phyloP scores from a whole-genome alignment of 164 flowering plant genomes.

The Nymphaea colorata region DNA sequence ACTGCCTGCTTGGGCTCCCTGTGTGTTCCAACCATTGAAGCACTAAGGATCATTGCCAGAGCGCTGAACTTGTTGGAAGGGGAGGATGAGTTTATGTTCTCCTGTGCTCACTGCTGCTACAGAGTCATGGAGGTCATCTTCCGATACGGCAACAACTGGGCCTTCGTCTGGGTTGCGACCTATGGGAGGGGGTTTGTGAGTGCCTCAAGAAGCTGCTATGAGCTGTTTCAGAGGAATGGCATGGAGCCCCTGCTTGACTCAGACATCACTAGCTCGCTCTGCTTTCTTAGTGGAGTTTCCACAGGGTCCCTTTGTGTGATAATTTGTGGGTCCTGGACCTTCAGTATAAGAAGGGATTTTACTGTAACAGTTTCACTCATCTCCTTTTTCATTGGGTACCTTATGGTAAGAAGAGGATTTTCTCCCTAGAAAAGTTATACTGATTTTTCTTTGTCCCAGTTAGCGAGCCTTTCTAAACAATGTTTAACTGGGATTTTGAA shows the following conservation, averaged over 20 bases:
- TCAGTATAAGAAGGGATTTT: slow-evolving; percentile 31
- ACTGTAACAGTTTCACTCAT: slow-evolving; percentile 67
- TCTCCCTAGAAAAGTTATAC: background rate
- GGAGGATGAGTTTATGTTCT: slow-evolving; percentile 96
- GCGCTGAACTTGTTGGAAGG: slow-evolving; percentile 79
- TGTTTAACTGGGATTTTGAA: background rate
- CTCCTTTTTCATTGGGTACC: slow-evolving; percentile 78
- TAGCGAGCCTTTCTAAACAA: background rate
- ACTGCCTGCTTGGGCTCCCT: slow-evolving; percentile 85
- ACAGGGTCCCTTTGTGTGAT: slow-evolving; percentile 80
- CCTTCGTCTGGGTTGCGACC: slow-evolving; percentile 82
- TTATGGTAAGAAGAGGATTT: slow-evolving; percentile 30
- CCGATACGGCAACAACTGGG: slow-evolving; percentile 82
- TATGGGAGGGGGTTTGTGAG: slow-evolving; percentile 74
- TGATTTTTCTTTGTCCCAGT: too few relatives aligned
- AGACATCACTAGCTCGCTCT: slow-evolving; percentile 73
- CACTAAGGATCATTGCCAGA: slow-evolving; percentile 61
- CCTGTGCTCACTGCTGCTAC: slow-evolving; percentile 92
- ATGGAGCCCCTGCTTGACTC: slow-evolving; percentile 69
- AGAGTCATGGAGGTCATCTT: slow-evolving; percentile 69
- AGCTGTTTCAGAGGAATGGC: slow-evolving; percentile 35
- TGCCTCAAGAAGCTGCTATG: slow-evolving; percentile 90
- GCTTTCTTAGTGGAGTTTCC: slow-evolving; percentile 81
- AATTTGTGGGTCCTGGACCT: slow-evolving; percentile 67
- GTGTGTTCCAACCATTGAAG: slow-evolving; percentile 77